Conservation (phyloP, 345 rosid species). For the Dovyalis caffra region DNA sequence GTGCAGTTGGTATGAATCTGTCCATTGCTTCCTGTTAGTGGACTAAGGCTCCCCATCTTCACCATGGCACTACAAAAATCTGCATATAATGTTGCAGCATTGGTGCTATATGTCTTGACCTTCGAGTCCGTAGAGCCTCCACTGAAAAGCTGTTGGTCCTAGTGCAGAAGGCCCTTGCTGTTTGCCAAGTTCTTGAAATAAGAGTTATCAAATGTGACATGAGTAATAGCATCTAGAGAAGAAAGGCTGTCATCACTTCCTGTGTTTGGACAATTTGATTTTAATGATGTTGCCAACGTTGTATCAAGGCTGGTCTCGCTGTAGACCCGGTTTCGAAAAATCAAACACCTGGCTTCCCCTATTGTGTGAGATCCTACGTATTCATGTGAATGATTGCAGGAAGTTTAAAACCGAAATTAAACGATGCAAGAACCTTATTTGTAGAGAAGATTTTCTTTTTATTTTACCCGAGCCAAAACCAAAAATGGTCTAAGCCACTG, state of each 20-base stretch:
- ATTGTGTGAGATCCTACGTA: slow-evolving; percentile 30
- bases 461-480: slow-evolving; percentile 26
- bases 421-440: too few relatives aligned
- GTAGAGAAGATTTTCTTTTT: neutral
- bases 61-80: slow-evolving; percentile 30
- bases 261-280: slow-evolving; percentile 23
- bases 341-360: slow-evolving; percentile 29
- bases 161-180: slow-evolving; percentile 32
- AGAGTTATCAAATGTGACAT: slow-evolving; percentile 25
- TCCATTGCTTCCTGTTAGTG: slow-evolving; percentile 26
- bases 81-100: slow-evolving; percentile 5
- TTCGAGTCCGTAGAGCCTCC: slow-evolving; percentile 29
- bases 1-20: slow-evolving; percentile 26
- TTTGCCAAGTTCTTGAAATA: slow-evolving; percentile 23
- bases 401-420: neutral
- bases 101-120: slow-evolving; percentile 20
- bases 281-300: slow-evolving; percentile 20
- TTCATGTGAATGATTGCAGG: too few relatives aligned
- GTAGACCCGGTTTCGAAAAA: slow-evolving; percentile 22
- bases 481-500: too few relatives aligned
- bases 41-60: slow-evolving; percentile 33
- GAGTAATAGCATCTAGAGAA: slow-evolving; percentile 17
- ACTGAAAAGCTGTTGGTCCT: slow-evolving; percentile 33
- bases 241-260: slow-evolving; percentile 25
- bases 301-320: slow-evolving; percentile 21